phyloP scores from a whole-genome alignment of 1,284 basidiomycete genomes.

The Earliella scabrosa region DNA sequence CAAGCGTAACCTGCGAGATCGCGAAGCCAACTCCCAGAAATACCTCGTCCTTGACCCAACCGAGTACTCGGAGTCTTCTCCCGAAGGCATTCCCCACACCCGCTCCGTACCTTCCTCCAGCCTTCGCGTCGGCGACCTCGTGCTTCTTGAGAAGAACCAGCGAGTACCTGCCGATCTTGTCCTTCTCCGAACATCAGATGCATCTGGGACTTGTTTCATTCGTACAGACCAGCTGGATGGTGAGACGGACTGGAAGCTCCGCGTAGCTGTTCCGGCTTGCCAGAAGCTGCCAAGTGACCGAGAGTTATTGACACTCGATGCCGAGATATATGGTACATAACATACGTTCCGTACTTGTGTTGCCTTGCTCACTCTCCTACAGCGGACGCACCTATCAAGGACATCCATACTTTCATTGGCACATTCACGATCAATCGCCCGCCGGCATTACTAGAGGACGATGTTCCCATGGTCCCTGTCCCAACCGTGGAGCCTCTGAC shows the following conservation, averaged over 20 bases:
- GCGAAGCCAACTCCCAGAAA: constrained; percentile 92
- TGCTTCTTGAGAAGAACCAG: constrained; percentile 95
- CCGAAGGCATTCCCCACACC: constrained; percentile 54
- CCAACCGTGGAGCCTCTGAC: constrained; percentile 81
- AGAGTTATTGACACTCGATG: constrained; percentile 76
- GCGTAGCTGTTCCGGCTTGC: constrained; percentile 85
- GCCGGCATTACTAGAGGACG: constrained; percentile 47
- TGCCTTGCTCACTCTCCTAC: constrained; percentile 16
- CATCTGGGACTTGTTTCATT: constrained; percentile 94
- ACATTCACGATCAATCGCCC: constrained; percentile 81
- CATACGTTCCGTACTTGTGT: constrained; percentile 8
- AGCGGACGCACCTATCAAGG: constrained; percentile 96
- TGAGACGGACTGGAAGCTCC: constrained; percentile 99
- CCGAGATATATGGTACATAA: constrained; percentile 79
- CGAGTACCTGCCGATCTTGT: constrained; percentile 96
- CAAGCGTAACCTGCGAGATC: constrained; percentile 88
- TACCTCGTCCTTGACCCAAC: constrained; percentile 82
- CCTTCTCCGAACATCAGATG: constrained; percentile 85
- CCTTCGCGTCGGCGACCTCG: constrained; percentile 90
- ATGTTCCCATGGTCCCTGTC: constrained; percentile 57
- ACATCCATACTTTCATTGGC: constrained; percentile 96
- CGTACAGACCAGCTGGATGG: constrained; percentile 98
- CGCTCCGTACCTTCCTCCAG: constrained; percentile 87
- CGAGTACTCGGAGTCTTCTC: constrained; percentile 26
- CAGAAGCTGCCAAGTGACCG: constrained; percentile 75